phyloP scores from a whole-genome alignment of 768 basidiomycete genomes.

The Paxillus involutus region DNA sequence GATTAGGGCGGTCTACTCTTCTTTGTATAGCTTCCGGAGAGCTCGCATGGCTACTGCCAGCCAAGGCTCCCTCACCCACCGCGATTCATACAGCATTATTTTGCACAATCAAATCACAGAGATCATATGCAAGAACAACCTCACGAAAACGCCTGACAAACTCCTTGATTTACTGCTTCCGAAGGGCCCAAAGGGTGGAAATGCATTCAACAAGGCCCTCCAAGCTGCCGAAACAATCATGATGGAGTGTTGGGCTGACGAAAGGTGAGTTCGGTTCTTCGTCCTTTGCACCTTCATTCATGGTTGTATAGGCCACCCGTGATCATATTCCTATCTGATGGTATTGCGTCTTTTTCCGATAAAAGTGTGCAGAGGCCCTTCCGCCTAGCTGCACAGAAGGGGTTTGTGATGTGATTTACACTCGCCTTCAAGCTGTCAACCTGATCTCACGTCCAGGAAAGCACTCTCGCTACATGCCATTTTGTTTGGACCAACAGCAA shows the following conservation, averaged over 20 bases:
- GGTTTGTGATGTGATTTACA: conserved; percentile 31
- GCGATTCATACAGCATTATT: conserved; percentile 57
- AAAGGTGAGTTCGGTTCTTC: conserved; percentile 31
- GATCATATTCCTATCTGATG: conserved; percentile 59
- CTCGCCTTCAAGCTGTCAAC: neutral
- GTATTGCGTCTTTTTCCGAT: conserved; percentile 42
- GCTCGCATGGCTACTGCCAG: conserved; percentile 42
- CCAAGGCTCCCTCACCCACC: conserved; percentile 29
- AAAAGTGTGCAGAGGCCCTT: conserved; percentile 36
- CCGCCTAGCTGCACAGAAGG: conserved; percentile 34
- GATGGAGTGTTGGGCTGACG: conserved; percentile 43
- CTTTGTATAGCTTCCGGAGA: conserved; percentile 53
- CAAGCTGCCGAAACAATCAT: conserved; percentile 36
- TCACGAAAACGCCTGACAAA: conserved; percentile 38
- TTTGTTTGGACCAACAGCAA: too few relatives aligned
- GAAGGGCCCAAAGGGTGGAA: conserved; percentile 37
- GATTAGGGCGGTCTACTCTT: conserved; percentile 57
- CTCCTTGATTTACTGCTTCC: conserved; percentile 42
- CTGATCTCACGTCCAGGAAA: neutral
- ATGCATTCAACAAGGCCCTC: conserved; percentile 44
- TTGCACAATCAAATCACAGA: conserved; percentile 36
- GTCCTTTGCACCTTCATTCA: neutral
- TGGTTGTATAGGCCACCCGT: conserved; percentile 40
- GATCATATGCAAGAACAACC: conserved; percentile 41
- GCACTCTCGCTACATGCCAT: too few relatives aligned